A percentile compares a stretch with the other conserved stretches of the same genome.
These are phyloP conservation scores for Camptophora hylomeconis DNA, from an alignment of 2,329 filamentous ascomycete species.

Conservation along the genomic window DNA sequence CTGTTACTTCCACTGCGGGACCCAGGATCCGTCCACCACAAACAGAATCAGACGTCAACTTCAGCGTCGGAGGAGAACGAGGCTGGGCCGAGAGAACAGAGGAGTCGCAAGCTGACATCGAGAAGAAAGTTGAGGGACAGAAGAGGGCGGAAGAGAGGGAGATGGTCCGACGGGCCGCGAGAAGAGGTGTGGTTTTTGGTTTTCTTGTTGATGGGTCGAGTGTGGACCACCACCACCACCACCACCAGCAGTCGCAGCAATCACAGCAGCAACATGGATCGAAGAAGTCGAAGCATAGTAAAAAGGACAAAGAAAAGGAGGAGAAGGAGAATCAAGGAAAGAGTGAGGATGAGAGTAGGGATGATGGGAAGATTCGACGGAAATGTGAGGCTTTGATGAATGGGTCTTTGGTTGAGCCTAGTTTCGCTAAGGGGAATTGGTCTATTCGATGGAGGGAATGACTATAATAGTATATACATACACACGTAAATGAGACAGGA, in stretches of 20 bases:
- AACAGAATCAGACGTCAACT: constrained; percentile 39
- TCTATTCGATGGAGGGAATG: constrained; percentile 42
- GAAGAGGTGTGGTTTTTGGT: constrained; percentile 12
- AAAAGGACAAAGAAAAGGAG: background rate
- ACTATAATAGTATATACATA: background rate
- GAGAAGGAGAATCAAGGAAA: constrained; percentile 1
- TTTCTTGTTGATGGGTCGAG: constrained; percentile 4
- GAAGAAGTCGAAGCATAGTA: constrained; percentile 1
- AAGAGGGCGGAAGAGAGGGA: constrained; percentile 13
- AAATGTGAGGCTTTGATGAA: constrained; percentile 49
- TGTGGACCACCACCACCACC: background rate
- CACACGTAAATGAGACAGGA: too few relatives aligned
- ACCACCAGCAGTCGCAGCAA: background rate
- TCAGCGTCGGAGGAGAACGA: constrained; percentile 43
- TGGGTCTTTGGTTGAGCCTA: constrained; percentile 44
- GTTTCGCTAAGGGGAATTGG: constrained; percentile 51
- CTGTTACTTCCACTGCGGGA: constrained; percentile 7
- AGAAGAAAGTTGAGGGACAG: constrained; percentile 12
- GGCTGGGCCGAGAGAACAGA: constrained; percentile 39
- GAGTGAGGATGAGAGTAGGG: constrained; percentile 3
- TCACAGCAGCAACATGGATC: background rate
- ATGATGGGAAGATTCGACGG: constrained; percentile 16
- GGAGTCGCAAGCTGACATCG: constrained; percentile 5
- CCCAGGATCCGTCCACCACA: constrained; percentile 28
- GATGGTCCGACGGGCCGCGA: constrained; percentile 13